A percentile compares a stretch with the other conserved stretches of the same genome.
Evolutionary conservation across 495 filamentous ascomycete species (phyloP).

Genomic region (Talaromyces borbonicus): DNA sequence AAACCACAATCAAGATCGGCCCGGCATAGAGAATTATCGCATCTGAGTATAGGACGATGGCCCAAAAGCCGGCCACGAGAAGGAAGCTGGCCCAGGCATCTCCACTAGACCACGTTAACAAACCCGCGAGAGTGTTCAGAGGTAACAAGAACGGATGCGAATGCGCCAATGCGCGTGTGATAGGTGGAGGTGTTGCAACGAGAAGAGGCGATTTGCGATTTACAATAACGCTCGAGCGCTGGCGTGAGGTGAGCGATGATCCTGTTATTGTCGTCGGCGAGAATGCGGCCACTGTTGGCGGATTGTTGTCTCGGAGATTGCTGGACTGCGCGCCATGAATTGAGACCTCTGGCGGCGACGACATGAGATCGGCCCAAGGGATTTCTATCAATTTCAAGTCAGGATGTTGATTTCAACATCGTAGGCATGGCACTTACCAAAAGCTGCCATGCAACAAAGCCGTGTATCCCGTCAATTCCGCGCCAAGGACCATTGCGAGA

Average conservation of each 20-base stretch:
- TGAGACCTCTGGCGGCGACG: constrained; percentile 30
- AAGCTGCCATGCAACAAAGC: constrained; percentile 52
- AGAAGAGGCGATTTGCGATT: constrained; percentile 93
- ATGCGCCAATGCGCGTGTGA: constrained; percentile 86
- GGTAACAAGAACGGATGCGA: constrained; percentile 87
- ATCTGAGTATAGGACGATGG: constrained; percentile 75
- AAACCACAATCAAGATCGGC: constrained; percentile 68
- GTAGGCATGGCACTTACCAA: constrained; percentile 34
- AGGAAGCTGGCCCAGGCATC: constrained; percentile 98
- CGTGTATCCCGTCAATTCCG: constrained; percentile 22
- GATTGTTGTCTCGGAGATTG: constrained; percentile 39
- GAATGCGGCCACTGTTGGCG: constrained; percentile 76
- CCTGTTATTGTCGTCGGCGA: constrained; percentile 68
- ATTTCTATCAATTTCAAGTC: constrained; percentile 32
- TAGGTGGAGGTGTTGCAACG: constrained; percentile 83
- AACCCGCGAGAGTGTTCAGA: constrained; percentile 68
- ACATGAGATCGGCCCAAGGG: constrained; percentile 56
- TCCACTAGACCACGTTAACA: constrained; percentile 85
- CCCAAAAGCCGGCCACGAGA: constrained; percentile 77
- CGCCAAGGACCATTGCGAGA: constrained; percentile 25
- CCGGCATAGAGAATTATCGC: constrained; percentile 66
- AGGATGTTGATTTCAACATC: background rate
- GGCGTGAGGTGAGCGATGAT: constrained; percentile 57
- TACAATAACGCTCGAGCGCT: constrained; percentile 83
- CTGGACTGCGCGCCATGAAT: constrained; percentile 29